Evolutionary conservation across 768 basidiomycete genomes (phyloP).

Genomic region (Amanita rimosa): DNA sequence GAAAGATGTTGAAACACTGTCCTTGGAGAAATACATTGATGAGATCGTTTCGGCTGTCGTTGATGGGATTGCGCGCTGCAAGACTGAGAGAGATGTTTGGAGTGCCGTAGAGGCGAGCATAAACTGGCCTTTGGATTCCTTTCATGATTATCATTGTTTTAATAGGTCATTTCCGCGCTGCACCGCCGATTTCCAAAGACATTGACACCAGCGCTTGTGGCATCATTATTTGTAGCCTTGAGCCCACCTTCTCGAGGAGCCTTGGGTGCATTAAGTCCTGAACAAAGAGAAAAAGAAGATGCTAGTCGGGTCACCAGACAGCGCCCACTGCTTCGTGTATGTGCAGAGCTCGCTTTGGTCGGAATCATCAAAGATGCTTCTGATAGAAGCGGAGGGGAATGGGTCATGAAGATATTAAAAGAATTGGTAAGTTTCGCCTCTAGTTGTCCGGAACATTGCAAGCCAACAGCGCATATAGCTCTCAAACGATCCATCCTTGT

Average conservation of each 20-base stretch:
- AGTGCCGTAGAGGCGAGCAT: constrained; percentile 80
- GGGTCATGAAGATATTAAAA: constrained; percentile 80
- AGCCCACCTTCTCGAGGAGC: constrained; percentile 46
- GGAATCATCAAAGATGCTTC: constrained; percentile 71
- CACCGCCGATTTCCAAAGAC: constrained; percentile 77
- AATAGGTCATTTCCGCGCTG: constrained; percentile 76
- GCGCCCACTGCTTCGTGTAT: constrained; percentile 76
- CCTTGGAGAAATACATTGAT: constrained; percentile 92
- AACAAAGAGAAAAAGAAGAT: constrained; percentile 93
- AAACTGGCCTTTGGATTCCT: background rate
- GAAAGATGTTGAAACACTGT: constrained; percentile 85
- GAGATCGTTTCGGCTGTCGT: constrained; percentile 82
- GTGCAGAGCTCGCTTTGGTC: constrained; percentile 83
- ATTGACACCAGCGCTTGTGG: constrained; percentile 66
- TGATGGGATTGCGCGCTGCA: constrained; percentile 81
- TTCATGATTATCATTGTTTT: constrained; percentile 1
- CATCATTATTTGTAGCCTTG: constrained; percentile 45
- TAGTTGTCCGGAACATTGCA: background rate
- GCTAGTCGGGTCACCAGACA: constrained; percentile 66
- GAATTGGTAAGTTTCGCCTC: constrained; percentile 54
- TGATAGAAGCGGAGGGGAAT: constrained; percentile 67
- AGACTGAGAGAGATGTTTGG: constrained; percentile 88
- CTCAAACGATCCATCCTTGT: constrained; percentile 76
- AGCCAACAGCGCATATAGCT: constrained; percentile 36
- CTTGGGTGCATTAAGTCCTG: constrained; percentile 46